Base-by-base conservation (phyloP, 345 rosid species). In the Murraya paniculata region DNA sequence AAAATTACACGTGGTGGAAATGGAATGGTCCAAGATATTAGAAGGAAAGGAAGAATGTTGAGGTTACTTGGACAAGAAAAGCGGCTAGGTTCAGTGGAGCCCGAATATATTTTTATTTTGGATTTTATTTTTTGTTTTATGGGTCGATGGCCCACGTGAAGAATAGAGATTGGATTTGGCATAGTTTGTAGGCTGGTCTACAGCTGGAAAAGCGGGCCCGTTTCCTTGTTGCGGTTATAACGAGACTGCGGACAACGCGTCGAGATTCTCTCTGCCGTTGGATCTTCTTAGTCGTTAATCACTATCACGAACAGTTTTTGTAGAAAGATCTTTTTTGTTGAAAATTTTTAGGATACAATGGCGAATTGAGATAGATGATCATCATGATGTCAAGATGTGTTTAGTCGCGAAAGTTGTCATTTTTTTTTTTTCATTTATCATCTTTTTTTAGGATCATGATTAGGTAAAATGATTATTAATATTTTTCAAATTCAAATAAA, bases 11-110 rank as follows among this genome's bases (percentile, higher is more conserved):
- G 78, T 75, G 86, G 88, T 45, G 50, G 50, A 45, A 45, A 4
- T 36, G 55, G 56, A 41, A 16, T 22, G 4, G 14, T 36, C 4
- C 5, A 24, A 16, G 21, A 13, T 21, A 25, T 27, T 65, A n/a
- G 4, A 41, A 41, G 4, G 5, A 3, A 25, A 65, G 72, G 38
- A 36, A 22, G 25, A 56, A 68, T 59, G 33, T 64, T 18, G 27
- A 28, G 35, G 72, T 71, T 16, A 85, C 71, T 2, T 80, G 73
- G 84, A 74, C 78, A 0, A 0, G 22, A 68, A 72, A 78, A 25
- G 21, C 19, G 24, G 68, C 72, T 41, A 76, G 77, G 79, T 88
- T 80, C 93, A 13, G 13, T 39, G 45, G 85, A 39, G 62, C 66
- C 41, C 71, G 16, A 10, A 25, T 28, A 19, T 7, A 11, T n/a